A percentile compares a stretch with the other conserved stretches of the same genome.
These are phyloP conservation scores for Aspergillus versicolor DNA, from an alignment of 2,329 filamentous ascomycete genomes.

Conservation along the genomic window DNA sequence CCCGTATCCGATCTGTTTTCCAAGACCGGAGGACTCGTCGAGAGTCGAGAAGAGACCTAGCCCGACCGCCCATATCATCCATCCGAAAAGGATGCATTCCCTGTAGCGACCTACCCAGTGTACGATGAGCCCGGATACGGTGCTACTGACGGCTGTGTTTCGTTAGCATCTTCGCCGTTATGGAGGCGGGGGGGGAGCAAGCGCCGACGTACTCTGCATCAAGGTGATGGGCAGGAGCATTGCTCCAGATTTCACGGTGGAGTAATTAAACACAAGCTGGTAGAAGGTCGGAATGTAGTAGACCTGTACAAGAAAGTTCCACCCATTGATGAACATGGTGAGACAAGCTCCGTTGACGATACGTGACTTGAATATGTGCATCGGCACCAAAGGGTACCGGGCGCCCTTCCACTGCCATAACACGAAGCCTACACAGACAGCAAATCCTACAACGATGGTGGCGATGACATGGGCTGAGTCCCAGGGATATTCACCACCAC, in stretches of 20 bases:
- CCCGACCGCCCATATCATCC: conserved; percentile 53
- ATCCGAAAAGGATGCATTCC: conserved; percentile 56
- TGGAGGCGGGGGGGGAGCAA: too few relatives aligned
- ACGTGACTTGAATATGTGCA: conserved; percentile 55
- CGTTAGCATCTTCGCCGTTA: background rate
- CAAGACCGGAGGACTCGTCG: conserved; percentile 48
- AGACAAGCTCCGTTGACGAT: conserved; percentile 58
- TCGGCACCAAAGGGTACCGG: conserved; percentile 27
- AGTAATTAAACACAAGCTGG: conserved; percentile 53
- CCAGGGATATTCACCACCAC: conserved; percentile 60
- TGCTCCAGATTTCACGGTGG: conserved; percentile 49
- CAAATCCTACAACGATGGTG: conserved; percentile 53
- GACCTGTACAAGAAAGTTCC: conserved; percentile 60
- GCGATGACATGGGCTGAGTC: conserved; percentile 54
- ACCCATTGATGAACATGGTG: conserved; percentile 59
- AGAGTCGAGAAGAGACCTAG: conserved; percentile 56
- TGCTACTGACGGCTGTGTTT: conserved; percentile 46
- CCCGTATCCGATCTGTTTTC: conserved; percentile 56
- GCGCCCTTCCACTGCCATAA: conserved; percentile 36
- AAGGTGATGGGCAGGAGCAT: conserved; percentile 53
- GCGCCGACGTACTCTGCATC: conserved; percentile 38
- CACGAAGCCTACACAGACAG: conserved; percentile 28
- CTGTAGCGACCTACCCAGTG: conserved; percentile 55
- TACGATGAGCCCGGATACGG: conserved; percentile 53
- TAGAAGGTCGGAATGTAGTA: conserved; percentile 64